Percentiles rank a stretch among this genome's conserved stretches.
Conservation (phyloP, 257 asterid species). For the Dorcoceras hygrometricum region DNA sequence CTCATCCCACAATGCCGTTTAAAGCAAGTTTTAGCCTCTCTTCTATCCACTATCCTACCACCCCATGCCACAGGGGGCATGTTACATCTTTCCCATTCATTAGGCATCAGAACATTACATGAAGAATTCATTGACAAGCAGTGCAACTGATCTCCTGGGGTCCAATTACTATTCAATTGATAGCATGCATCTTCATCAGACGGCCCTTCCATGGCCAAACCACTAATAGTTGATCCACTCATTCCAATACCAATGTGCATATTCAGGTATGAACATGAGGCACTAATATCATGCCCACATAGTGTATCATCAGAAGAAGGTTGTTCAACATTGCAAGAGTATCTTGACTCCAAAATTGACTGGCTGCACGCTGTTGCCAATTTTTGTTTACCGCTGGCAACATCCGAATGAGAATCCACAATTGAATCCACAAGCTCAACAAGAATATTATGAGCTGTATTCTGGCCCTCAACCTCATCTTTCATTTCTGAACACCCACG, state of each 20-base stretch:
- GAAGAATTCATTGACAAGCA: constrained; percentile 58
- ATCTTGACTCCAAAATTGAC: constrained; percentile 48
- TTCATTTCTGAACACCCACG: constrained; percentile 37
- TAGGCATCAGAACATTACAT: constrained; percentile 52
- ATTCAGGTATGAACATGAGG: constrained; percentile 63
- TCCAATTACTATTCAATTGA: constrained; percentile 69
- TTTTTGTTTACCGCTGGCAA: constrained; percentile 34
- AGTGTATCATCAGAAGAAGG: constrained; percentile 47
- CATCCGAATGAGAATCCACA: constrained; percentile 57
- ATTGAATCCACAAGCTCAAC: constrained; percentile 63
- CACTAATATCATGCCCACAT: constrained; percentile 40
- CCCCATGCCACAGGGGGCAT: constrained; percentile 86
- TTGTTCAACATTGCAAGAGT: constrained; percentile 38
- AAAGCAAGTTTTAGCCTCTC: constrained; percentile 68
- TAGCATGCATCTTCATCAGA: constrained; percentile 86
- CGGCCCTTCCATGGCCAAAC: constrained; percentile 78
- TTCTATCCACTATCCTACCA: constrained; percentile 83
- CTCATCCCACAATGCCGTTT: constrained; percentile 66
- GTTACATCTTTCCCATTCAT: constrained; percentile 82
- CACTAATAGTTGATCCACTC: constrained; percentile 46
- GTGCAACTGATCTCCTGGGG: constrained; percentile 69
- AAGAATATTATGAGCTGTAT: constrained; percentile 55
- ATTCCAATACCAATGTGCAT: constrained; percentile 41
- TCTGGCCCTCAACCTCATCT: constrained; percentile 48
- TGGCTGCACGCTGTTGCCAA: constrained; percentile 34